phyloP scores from a whole-genome alignment of 345 rosid species.

The Syzygium aqueum region DNA sequence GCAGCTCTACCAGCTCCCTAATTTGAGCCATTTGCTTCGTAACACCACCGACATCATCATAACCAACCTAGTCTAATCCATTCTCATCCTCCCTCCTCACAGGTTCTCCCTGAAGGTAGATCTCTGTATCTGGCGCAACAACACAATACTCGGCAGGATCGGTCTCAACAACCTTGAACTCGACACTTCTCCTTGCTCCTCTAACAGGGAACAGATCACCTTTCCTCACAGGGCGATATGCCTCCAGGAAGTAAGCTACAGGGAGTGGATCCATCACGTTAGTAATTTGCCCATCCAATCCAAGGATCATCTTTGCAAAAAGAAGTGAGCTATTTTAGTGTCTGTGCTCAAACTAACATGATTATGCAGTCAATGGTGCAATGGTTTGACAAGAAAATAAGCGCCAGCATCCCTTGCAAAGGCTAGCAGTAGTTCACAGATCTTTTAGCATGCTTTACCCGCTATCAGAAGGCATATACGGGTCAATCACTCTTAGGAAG shows the following conservation, averaged over 20 bases:
- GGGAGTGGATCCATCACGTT: not conserved
- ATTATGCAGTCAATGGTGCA: not conserved
- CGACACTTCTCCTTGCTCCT: constrained; percentile 91
- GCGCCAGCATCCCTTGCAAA: not conserved
- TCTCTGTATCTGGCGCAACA: constrained; percentile 93
- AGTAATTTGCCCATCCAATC: not conserved
- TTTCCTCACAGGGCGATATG: constrained; percentile 95
- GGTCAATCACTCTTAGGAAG: not conserved
- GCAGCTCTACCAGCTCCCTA: constrained; percentile 88
- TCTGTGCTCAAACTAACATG: not conserved
- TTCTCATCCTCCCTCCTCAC: constrained; percentile 85
- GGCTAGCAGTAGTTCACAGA: not conserved
- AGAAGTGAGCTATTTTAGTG: not conserved
- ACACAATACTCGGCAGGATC: constrained; percentile 84
- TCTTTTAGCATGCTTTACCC: not conserved
- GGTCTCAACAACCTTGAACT: constrained; percentile 83
- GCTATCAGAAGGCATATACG: not conserved
- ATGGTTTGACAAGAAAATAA: not conserved
- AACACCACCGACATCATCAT: constrained; percentile 97
- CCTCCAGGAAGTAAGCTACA: constrained; percentile 87
- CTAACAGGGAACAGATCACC: constrained; percentile 93
- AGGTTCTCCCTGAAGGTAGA: constrained; percentile 92
- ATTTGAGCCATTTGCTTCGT: constrained; percentile 98
- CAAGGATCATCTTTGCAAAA: constrained; percentile 1
- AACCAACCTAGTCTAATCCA: constrained; percentile 85